These are phyloP conservation scores for Rhizophora mangle DNA, from an alignment of 345 rosid genomes.

Conservation along the genomic window DNA sequence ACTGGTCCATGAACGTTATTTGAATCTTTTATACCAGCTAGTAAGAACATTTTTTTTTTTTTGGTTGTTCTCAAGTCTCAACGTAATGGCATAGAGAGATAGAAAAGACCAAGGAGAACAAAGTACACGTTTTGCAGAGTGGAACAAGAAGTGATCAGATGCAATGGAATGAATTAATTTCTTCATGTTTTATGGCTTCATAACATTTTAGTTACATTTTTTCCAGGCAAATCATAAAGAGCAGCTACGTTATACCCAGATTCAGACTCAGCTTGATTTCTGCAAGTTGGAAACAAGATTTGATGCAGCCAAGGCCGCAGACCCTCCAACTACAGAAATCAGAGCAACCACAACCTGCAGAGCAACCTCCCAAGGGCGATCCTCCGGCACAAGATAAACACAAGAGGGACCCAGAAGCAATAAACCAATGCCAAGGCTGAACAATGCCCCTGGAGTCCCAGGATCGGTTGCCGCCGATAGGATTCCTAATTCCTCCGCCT, in stretches of 20 bases:
- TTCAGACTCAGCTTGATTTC: slow-evolving; percentile 14
- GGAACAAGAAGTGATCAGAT: neutral
- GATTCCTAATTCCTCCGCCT: slow-evolving; percentile 85
- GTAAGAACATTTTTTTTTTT: no score
- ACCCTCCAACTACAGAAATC: slow-evolving; percentile 62
- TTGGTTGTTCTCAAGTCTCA: no score
- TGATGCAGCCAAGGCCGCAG: slow-evolving; percentile 87
- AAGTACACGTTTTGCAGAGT: no score
- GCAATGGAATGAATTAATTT: neutral
- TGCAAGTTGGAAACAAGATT: slow-evolving; percentile 79
- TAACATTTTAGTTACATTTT: neutral
- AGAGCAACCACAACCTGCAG: slow-evolving; percentile 58
- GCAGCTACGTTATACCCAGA: no score
- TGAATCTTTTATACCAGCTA: no score
- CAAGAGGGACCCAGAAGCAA: slow-evolving; percentile 73
- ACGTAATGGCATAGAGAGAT: neutral
- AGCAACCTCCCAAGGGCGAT: slow-evolving; percentile 58
- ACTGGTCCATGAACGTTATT: no score
- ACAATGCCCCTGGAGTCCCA: slow-evolving; percentile 59
- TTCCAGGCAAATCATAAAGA: no score
- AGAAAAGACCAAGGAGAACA: neutral
- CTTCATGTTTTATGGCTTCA: neutral
- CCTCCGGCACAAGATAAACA: slow-evolving; percentile 82
- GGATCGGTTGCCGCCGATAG: slow-evolving; percentile 88
- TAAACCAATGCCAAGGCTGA: slow-evolving; percentile 59